phyloP scores from a whole-genome alignment of 78 protist species.

The Dictyostelium capitatum region DNA sequence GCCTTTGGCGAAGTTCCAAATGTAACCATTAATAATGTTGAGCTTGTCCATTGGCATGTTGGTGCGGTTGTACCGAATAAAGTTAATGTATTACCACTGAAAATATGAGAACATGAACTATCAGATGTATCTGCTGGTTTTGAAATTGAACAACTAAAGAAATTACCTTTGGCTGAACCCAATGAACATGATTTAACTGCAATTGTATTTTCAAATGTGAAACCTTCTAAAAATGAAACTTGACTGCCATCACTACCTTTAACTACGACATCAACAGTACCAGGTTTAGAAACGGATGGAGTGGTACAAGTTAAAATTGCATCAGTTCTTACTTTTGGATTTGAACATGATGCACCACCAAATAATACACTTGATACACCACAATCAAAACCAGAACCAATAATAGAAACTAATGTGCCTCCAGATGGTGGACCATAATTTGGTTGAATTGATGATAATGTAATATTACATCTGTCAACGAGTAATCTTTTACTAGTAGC shows the following conservation, averaged over 20 bases:
- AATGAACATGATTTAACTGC: background rate
- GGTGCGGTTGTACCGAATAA: background rate
- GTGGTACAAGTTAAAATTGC: background rate
- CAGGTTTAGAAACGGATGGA: background rate
- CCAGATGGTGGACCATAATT: conserved; percentile 37
- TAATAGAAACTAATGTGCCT: conserved; percentile 15
- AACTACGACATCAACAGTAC: conserved; percentile 25
- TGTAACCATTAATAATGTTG: background rate
- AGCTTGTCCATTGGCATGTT: conserved; percentile 24
- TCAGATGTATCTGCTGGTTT: background rate
- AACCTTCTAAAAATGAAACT: background rate
- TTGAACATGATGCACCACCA: conserved; percentile 2
- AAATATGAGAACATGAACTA: background rate
- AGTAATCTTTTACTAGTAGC: background rate
- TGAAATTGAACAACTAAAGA: background rate
- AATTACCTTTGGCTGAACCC: background rate
- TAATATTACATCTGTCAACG: conserved; percentile 4
- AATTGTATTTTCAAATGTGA: background rate
- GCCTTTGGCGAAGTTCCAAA: background rate
- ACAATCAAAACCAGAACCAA: conserved; percentile 46
- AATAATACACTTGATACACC: background rate
- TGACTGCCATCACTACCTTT: background rate
- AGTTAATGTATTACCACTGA: background rate
- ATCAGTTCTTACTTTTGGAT: background rate
- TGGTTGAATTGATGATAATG: conserved; percentile 13